Evolutionary conservation across 805 yeast species (phyloP).

Genomic region (Candida caryicola): DNA sequence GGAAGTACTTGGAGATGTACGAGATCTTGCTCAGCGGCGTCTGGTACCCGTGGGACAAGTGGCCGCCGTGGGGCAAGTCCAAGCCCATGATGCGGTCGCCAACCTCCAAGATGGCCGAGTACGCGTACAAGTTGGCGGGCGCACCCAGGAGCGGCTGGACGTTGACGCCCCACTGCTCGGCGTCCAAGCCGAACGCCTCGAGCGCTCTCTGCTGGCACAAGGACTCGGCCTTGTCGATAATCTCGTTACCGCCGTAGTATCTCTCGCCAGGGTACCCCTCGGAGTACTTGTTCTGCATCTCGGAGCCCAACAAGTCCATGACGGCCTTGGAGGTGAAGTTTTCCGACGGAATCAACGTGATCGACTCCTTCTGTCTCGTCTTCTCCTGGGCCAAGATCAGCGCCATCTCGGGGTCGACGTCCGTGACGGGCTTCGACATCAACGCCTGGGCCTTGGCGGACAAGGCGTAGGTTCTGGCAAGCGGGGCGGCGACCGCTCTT

Average conservation of each 20-base stretch:
- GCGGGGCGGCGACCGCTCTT: constrained; percentile 8
- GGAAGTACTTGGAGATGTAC: constrained; percentile 93
- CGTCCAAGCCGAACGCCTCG: constrained; percentile 75
- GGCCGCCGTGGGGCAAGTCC: constrained; percentile 98
- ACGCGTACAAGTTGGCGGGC: constrained; percentile 96
- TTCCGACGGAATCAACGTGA: constrained; percentile 93
- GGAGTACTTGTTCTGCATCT: constrained; percentile 97
- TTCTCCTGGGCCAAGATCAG: constrained; percentile 75
- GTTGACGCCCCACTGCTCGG: constrained; percentile 94
- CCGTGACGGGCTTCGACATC: constrained; percentile 59
- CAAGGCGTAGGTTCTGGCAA: constrained; percentile 52
- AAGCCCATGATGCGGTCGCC: constrained; percentile 98
- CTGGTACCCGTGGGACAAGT: constrained; percentile 97
- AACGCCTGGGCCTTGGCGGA: constrained; percentile 63
- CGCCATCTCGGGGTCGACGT: constrained; percentile 78
- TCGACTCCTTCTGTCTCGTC: constrained; percentile 88
- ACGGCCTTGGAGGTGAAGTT: constrained; percentile 96
- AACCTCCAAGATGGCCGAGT: constrained; percentile 91
- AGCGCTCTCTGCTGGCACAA: constrained; percentile 94
- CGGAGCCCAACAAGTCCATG: constrained; percentile 94
- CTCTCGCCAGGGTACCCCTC: constrained; percentile 99
- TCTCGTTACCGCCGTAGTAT: constrained; percentile 98
- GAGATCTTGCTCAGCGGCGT: constrained; percentile 91
- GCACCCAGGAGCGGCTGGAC: constrained; percentile 97
- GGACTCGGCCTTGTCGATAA: constrained; percentile 88